These are phyloP conservation scores for Eremothecium cymbalariae DNA, from an alignment of 1,139 yeast species.

Conservation along the genomic window DNA sequence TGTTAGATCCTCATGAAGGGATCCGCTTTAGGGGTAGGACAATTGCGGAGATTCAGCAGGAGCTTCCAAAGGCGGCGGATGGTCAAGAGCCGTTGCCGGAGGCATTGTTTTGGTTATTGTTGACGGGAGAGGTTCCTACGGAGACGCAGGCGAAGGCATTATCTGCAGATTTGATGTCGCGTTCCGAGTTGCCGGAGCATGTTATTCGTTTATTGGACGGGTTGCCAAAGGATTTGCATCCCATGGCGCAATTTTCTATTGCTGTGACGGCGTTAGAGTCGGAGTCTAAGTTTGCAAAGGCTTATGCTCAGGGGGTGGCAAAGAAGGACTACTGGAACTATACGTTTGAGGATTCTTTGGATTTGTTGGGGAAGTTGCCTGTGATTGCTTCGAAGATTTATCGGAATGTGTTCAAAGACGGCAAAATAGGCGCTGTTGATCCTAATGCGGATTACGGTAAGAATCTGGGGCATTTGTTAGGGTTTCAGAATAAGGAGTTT, in stretches of 20 bases:
- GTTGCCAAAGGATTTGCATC: conserved; percentile 51
- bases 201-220: conserved; percentile 45
- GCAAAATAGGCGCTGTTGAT: conserved; percentile 58
- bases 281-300: conserved; percentile 60
- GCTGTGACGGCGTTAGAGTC: conserved; percentile 53
- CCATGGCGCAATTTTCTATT: conserved; percentile 65
- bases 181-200: conserved; percentile 50
- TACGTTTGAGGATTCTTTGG: conserved; percentile 57
- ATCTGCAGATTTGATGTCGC: conserved; percentile 49
- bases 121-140: conserved; percentile 57
- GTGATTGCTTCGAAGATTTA: conserved; percentile 59
- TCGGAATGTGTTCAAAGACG: conserved; percentile 49
- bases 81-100: conserved; percentile 71
- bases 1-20: conserved; percentile 95
- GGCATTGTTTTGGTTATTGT: conserved; percentile 53
- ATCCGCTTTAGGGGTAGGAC: conserved; percentile 98
- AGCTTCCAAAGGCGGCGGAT: conserved; percentile 80
- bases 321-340: conserved; percentile 65
- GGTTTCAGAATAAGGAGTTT: conserved; percentile 42
- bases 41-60: conserved; percentile 88
- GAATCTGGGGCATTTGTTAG: conserved; percentile 77
- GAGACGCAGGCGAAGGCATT: conserved; percentile 47
- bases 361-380: conserved; percentile 59
- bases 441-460: conserved; percentile 81
- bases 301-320: conserved; percentile 58